These are phyloP conservation scores for Xylariaceae sp. DNA, from an alignment of 2,329 filamentous ascomycete genomes.

Conservation along the genomic window DNA sequence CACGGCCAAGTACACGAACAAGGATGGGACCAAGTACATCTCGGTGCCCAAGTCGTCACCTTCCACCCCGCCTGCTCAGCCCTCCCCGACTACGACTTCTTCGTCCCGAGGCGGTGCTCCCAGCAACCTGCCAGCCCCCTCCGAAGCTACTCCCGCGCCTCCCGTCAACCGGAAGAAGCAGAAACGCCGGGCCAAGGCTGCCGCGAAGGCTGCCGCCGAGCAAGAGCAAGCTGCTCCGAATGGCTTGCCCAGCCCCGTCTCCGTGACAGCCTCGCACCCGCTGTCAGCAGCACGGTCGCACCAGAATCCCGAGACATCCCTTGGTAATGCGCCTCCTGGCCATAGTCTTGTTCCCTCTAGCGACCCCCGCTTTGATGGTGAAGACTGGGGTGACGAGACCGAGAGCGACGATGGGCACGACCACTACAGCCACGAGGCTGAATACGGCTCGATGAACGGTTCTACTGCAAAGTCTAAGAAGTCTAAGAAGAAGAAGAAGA, in stretches of 20 bases:
- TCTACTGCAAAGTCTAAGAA: slow-evolving; percentile 45
- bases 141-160: slow-evolving; percentile 29
- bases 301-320: slow-evolving; percentile 9
- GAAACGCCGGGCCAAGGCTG: slow-evolving; percentile 82
- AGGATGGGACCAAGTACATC: slow-evolving; percentile 63
- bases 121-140: slow-evolving; percentile 18
- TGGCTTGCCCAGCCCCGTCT: slow-evolving; percentile 32
- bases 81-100: slow-evolving; percentile 39
- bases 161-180: slow-evolving; percentile 88
- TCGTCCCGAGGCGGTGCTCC: slow-evolving; percentile 29
- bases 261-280: slow-evolving; percentile 18
- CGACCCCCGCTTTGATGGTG: slow-evolving; percentile 32
- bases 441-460: slow-evolving; percentile 31
- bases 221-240: slow-evolving; percentile 35
- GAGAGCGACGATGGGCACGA: slow-evolving; percentile 49
- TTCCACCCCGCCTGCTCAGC: slow-evolving; percentile 44
- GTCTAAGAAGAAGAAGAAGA: slow-evolving; percentile 63
- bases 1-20: slow-evolving; percentile 58
- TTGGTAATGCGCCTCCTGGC: slow-evolving; percentile 3
- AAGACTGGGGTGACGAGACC: slow-evolving; percentile 46
- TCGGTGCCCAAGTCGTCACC: slow-evolving; percentile 51
- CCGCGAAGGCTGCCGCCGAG: slow-evolving; percentile 56
- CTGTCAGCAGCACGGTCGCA: slow-evolving; percentile 11
- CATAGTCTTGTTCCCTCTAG: slow-evolving; percentile 5
- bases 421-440: slow-evolving; percentile 33